Conservation (phyloP, 2,329 filamentous ascomycete species). For the Macrophomina pseudophaseolina region DNA sequence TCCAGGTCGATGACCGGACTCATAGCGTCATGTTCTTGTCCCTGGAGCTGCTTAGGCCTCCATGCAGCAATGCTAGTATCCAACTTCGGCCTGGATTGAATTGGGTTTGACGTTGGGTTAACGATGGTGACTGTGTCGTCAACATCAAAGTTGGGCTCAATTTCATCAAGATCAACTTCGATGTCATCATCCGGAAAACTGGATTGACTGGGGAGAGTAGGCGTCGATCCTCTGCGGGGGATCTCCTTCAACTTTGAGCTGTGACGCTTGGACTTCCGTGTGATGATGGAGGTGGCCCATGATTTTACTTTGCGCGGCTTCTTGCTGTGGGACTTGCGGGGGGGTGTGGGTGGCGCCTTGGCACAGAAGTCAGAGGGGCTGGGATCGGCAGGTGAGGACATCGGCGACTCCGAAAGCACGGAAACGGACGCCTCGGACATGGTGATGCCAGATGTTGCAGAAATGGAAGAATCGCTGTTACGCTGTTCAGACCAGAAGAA, state of each 20-base stretch:
- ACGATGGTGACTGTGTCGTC: constrained; percentile 50
- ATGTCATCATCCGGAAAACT: constrained; percentile 36
- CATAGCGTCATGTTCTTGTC: constrained; percentile 62
- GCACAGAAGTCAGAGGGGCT: neutral
- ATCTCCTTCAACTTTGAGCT: constrained; percentile 51
- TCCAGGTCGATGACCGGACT: constrained; percentile 92
- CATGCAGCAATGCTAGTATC: constrained; percentile 45
- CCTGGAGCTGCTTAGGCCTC: constrained; percentile 43
- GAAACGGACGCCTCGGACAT: constrained; percentile 43
- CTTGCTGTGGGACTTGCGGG: constrained; percentile 23
- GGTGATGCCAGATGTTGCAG: constrained; percentile 36
- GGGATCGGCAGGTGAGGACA: constrained; percentile 19
- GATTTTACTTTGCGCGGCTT: constrained; percentile 73
- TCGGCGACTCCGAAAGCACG: constrained; percentile 26
- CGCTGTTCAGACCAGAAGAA: constrained; percentile 59
- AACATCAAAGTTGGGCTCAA: constrained; percentile 48
- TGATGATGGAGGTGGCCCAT: constrained; percentile 72
- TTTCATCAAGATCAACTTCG: constrained; percentile 41
- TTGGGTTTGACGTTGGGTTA: constrained; percentile 37
- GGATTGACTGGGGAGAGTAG: constrained; percentile 31
- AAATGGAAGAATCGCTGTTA: constrained; percentile 44
- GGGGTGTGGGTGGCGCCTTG: constrained; percentile 6
- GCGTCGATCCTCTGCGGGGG: constrained; percentile 34
- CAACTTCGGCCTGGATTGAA: constrained; percentile 34
- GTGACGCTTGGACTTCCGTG: constrained; percentile 63